Evolutionary conservation across 2,329 filamentous ascomycete species (phyloP), one percentile per base, ranked within the genome.

Genomic region (Diaporthe ampelina): DNA sequence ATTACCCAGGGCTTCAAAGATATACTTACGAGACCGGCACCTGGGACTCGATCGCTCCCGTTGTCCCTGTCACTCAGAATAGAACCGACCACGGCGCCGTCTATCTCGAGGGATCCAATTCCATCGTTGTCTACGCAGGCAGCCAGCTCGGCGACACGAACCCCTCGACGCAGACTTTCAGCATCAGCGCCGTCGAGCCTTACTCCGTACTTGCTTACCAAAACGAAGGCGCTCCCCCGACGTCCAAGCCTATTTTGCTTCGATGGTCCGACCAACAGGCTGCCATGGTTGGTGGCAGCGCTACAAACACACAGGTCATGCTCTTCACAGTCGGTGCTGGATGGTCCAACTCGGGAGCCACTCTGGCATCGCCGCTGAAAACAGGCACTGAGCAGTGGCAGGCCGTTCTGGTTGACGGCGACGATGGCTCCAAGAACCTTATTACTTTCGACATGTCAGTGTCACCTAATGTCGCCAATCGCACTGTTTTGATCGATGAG

Each of bases 81-180:
- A 91, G 95, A 74, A 86, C 91, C 74, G 90, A 92, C 78, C 96
- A 98, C 82, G 92, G 91, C 77, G 93, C 93, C 17, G 88, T 90
- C 24, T 98, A 95, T 81, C 86, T 98, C 71, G 88, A 91, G 76
- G 88, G 88, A 29, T 89, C 91, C 21, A 88, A 94, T 72, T 89
- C 91, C 5, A 94, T 98, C 72, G 84, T 98, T 32, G 88, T 98
- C 35, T 98, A 95, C 81, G 94, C 92, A 43, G 96, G 96, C 59
- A 91, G 88, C 21, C 91, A 92, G 78, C 89, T 92, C 77, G 90
- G 90, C 35, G 85, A 84, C 45, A 82, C 84, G 11, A 83, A 85
- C 9, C 85, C 89, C 0, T 95, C 94, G 0, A 90, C 92, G 1
- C 89, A 94, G 78, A 96, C 94, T 0, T 97, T 95, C 79, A 88